Conservation (phyloP, 441 rosid species). For the Pelargonium myrrhifolium region DNA sequence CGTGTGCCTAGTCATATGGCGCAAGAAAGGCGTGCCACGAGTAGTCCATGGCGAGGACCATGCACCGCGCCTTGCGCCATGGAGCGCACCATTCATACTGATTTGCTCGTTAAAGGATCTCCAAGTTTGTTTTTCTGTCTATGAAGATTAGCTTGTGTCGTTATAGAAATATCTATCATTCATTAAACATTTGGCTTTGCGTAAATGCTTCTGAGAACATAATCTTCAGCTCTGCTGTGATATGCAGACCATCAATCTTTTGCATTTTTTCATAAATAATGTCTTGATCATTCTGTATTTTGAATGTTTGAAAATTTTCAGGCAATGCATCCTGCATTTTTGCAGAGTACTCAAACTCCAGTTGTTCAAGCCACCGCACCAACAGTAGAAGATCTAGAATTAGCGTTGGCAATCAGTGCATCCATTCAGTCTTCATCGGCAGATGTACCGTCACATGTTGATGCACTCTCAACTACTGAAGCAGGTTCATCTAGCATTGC, state of each 20-base stretch:
- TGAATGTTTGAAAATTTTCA: slow-evolving; percentile 25
- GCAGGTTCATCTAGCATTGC: slow-evolving; percentile 46
- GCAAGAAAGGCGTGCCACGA: too few species aligned
- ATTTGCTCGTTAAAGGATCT: background rate
- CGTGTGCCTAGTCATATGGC: too few species aligned
- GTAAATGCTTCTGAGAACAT: background rate
- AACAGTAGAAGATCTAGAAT: slow-evolving; percentile 49
- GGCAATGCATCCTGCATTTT: slow-evolving; percentile 62
- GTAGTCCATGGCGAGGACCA: too few species aligned
- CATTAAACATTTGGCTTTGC: background rate
- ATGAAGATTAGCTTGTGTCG: background rate
- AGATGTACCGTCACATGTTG: slow-evolving; percentile 26
- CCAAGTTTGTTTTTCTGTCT: background rate
- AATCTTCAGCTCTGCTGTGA: background rate
- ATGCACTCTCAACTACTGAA: slow-evolving; percentile 25
- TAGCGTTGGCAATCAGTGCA: slow-evolving; percentile 66
- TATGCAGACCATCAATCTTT: background rate
- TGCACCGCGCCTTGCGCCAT: too few species aligned
- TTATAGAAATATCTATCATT: background rate
- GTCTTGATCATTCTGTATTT: background rate
- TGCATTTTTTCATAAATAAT: background rate
- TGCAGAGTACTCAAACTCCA: slow-evolving; percentile 26
- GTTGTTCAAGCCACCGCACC: slow-evolving; percentile 57
- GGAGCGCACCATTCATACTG: too few species aligned
- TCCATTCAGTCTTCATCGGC: slow-evolving; percentile 52